These are phyloP conservation scores for Aureobasidium sp. DNA, from an alignment of 2,329 filamentous ascomycete species.

Conservation along the genomic window DNA sequence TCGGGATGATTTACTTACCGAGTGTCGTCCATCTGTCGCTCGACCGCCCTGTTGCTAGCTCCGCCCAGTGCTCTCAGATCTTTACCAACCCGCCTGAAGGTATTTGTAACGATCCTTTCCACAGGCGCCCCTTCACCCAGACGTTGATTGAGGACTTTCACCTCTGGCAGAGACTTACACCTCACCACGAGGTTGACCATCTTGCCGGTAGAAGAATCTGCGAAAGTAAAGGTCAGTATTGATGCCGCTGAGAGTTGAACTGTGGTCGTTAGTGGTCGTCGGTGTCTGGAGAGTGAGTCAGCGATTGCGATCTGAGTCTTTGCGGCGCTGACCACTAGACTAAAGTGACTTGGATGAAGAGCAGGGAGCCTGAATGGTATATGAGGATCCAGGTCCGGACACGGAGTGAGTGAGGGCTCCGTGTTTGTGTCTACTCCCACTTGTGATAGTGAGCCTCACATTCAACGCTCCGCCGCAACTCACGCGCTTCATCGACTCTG, in stretches of 20 bases:
- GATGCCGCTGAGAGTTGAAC: constrained; percentile 1
- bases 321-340: constrained; percentile 9
- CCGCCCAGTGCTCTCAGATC: constrained; percentile 12
- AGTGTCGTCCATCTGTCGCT: background rate
- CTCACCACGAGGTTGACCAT: constrained; percentile 4
- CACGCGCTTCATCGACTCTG: too few relatives aligned
- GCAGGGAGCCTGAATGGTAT: background rate
- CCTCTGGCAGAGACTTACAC: constrained; percentile 3
- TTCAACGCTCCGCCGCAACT: background rate
- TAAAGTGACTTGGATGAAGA: constrained; percentile 2
- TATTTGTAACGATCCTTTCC: constrained; percentile 6
- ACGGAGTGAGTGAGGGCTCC: background rate
- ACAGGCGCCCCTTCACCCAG: constrained; percentile 3
- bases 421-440: too few relatives aligned
- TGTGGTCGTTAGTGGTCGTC: background rate
- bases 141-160: constrained; percentile 16
- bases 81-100: constrained; percentile 4
- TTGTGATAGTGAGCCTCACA: too few relatives aligned
- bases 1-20: background rate
- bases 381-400: too few relatives aligned
- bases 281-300: background rate
- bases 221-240: background rate
- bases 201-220: background rate
- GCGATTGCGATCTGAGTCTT: background rate
- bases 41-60: constrained; percentile 8